Base-by-base conservation (phyloP, 176 grass and related monocot species). In the Aegilops speltoides region DNA sequence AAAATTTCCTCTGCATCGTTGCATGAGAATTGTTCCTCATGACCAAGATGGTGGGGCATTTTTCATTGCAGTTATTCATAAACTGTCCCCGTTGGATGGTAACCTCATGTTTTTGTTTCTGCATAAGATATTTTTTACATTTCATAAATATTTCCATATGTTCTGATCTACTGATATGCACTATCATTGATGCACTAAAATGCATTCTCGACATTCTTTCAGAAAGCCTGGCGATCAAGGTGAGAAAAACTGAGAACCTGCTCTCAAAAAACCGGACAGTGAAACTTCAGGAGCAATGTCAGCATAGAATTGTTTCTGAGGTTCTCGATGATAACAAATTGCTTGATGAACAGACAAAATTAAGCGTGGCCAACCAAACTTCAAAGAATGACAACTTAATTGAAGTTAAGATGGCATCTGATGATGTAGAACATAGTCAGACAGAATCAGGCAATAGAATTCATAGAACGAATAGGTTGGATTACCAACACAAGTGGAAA, bases 11-110 rank as follows among this genome's bases (percentile, higher is more conserved):
- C 87, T 98, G 17, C 76, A 87, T 64, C 82, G 67, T 25, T 94
- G 97, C 87, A 93, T 98, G 92, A 98, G 97, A 82, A 94, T 98
- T 77, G 68, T 98, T 88, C 97, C 97, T 62, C 92, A 96, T 79
- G 97, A 98, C 69, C 94, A 98, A 72, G 95, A 98, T 36, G 94
- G 86, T 0, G 94, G 96, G 32, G 97, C 97, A 32, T 98, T 98
- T 89, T 98, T 98, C 68, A 96, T 98, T 68, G 88, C 97, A 59
- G 97, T 98, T 88, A 77, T 98, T 74, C 90, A 87, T 66, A 98
- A 98, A 82, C 22, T 94, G 60, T 72, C 92, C 11, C 84, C 90
- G 10, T 83, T 94, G 72, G 82, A 78, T 72, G 93, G 96, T 98
- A 95, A 72, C 59, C 14, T 59, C 74, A 65, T 24, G 10, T 54